Base-by-base conservation (phyloP, 495 filamentous ascomycete species). In the Hypoxylon fragiforme region DNA sequence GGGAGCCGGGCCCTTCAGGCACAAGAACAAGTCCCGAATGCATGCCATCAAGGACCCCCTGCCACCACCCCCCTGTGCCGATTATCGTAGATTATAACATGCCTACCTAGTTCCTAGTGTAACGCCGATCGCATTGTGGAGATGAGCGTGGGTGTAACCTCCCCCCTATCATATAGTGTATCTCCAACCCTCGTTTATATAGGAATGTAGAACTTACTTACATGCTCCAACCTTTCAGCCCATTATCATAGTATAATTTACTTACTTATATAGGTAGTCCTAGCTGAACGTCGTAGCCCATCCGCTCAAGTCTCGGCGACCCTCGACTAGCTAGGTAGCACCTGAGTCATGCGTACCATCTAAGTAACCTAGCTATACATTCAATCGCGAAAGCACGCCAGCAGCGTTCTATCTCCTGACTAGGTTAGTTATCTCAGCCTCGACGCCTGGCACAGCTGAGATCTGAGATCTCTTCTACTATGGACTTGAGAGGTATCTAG, bases 51-150 rank as follows among this genome's bases (percentile, higher is more conserved):
- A 44, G 13, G 54, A 28, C 9, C 4, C 4, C 24, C 24, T 28
- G 9, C 34, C 14, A 5, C 13, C 18, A 6, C 18, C 15, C 22
- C 57, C 57, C 34, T 60, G 50, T 21, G 42, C 32, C 44, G 50
- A 60, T 60, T 44, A 14, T 46, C 57, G 44, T 60, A 60, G 57
- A 54, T 54, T 54, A 45, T 40, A n/a, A n/a, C n/a, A n/a, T n/a
- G n/a, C n/a, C n/a, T n/a, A n/a, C n/a, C n/a, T n/a, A n/a, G n/a
- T n/a, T n/a, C n/a, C n/a, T n/a, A n/a, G n/a, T n/a, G 2, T 35
- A 54, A 41, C 50, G 34, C 44, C 50, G 50, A 54, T 60, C 50
- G 8, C 9, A 48, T 19, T 54, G 50, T 60, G 57, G 57, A 1
- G 50, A 40, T 6, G 2, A 6, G 35, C 44, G 50, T 19, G 44